Evolutionary conservation across 2,329 filamentous ascomycete genomes (phyloP).

Genomic region (Botrytis pseudocinerea): DNA sequence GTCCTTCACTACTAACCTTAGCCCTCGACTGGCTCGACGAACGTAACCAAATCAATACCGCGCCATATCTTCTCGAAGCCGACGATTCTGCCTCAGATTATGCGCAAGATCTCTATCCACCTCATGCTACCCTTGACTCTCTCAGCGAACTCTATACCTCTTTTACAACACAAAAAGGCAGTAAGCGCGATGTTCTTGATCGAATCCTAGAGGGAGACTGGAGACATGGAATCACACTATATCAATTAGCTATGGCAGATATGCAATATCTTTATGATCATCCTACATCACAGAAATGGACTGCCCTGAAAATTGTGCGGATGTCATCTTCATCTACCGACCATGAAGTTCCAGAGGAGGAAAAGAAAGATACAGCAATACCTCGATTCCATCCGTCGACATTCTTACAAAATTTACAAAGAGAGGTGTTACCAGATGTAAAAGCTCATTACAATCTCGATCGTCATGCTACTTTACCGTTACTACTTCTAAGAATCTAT

Average conservation of each 20-base stretch:
- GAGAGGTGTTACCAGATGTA: conserved; percentile 72
- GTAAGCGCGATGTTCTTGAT: conserved; percentile 62
- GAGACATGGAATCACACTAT: conserved; percentile 63
- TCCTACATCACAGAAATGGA: conserved; percentile 64
- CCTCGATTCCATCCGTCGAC: conserved; percentile 79
- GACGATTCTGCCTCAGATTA: conserved; percentile 53
- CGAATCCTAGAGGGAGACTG: conserved; percentile 68
- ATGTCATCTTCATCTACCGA: conserved; percentile 39
- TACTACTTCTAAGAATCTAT: conserved; percentile 76
- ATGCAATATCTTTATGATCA: conserved; percentile 66
- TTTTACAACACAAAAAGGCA: conserved; percentile 60
- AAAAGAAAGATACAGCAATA: conserved; percentile 48
- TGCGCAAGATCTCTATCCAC: conserved; percentile 66
- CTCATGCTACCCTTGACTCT: conserved; percentile 63
- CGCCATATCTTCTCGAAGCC: conserved; percentile 55
- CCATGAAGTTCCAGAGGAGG: conserved; percentile 36
- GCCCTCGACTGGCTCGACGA: conserved; percentile 77
- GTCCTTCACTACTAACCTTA: conserved; percentile 69
- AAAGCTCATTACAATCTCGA: conserved; percentile 84
- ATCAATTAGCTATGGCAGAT: conserved; percentile 69
- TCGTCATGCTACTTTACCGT: conserved; percentile 65
- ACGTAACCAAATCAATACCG: conserved; percentile 58
- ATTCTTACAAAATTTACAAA: conserved; percentile 74
- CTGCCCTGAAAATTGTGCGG: conserved; percentile 59
- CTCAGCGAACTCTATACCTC: conserved; percentile 65